Evolutionary conservation across 1,284 basidiomycete genomes (phyloP).

Genomic region (Ustilago crameri): DNA sequence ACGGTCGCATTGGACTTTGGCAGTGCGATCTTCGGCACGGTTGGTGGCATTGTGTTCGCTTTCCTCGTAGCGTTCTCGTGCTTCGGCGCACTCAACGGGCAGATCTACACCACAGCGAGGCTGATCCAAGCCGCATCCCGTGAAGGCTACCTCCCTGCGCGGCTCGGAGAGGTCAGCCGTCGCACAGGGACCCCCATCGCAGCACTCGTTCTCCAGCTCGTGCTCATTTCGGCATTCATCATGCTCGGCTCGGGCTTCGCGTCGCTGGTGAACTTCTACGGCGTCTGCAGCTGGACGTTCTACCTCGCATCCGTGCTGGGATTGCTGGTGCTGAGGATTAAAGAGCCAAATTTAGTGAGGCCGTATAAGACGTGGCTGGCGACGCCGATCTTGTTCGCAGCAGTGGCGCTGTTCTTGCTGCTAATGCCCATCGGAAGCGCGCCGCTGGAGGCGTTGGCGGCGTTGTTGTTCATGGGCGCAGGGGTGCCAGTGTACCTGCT

Average conservation of each 20-base stretch:
- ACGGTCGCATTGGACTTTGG: constrained; percentile 94
- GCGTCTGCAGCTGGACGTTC: constrained; percentile 69
- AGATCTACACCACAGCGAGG: constrained; percentile 72
- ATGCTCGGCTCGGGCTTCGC: constrained; percentile 69
- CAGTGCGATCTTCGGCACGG: constrained; percentile 81
- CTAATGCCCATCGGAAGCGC: constrained; percentile 95
- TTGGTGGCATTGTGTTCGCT: constrained; percentile 89
- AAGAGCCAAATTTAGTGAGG: constrained; percentile 89
- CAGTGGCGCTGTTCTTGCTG: constrained; percentile 88
- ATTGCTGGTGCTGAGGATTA: constrained; percentile 84
- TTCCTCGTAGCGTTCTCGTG: constrained; percentile 89
- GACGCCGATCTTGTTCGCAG: constrained; percentile 90
- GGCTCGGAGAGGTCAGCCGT: constrained; percentile 41
- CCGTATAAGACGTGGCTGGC: constrained; percentile 78
- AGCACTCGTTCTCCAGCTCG: constrained; percentile 50
- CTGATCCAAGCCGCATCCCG: constrained; percentile 88
- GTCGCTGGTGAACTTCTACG: constrained; percentile 71
- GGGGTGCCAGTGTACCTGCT: constrained; percentile 62
- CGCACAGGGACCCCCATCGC: constrained; percentile 51
- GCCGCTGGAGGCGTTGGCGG: constrained; percentile 75
- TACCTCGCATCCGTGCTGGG: constrained; percentile 74
- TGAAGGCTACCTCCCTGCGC: constrained; percentile 79
- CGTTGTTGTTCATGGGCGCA: constrained; percentile 53
- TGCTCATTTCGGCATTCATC: constrained; percentile 72
- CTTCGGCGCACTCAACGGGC: constrained; percentile 57